A percentile compares a stretch with the other conserved stretches of the same genome.
Evolutionary conservation across 2,329 filamentous ascomycete species (phyloP).

Genomic region (Sporothrix phasma): DNA sequence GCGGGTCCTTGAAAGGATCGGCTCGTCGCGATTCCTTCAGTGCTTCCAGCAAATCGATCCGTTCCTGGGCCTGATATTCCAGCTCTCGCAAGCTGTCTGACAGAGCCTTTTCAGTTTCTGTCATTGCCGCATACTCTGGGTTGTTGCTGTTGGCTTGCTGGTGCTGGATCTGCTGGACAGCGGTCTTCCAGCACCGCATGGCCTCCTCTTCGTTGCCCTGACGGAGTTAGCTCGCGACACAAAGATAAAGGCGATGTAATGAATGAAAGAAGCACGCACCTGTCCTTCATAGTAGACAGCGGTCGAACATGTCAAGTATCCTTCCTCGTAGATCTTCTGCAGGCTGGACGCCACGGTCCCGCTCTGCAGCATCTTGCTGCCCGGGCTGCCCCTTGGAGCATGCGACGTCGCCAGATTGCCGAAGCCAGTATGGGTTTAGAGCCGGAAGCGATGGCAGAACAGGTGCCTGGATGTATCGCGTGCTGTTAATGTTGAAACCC

Average conservation of each 20-base stretch:
- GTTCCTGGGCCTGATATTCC: slow-evolving; percentile 86
- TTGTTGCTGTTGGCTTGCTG: slow-evolving; percentile 57
- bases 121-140: slow-evolving; percentile 29
- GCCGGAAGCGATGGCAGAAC: not conserved
- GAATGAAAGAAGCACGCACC: slow-evolving; percentile 38
- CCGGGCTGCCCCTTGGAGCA: slow-evolving; percentile 13
- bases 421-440: not conserved
- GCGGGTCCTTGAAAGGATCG: slow-evolving; percentile 21
- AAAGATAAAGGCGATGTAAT: not conserved
- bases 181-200: slow-evolving; percentile 78
- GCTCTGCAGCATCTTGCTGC: slow-evolving; percentile 42
- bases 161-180: slow-evolving; percentile 80
- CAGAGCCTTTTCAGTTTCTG: slow-evolving; percentile 74
- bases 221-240: slow-evolving; percentile 3
- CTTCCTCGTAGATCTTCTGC: slow-evolving; percentile 97
- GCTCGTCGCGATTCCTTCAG: slow-evolving; percentile 56
- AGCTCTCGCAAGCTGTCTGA: slow-evolving; percentile 72
- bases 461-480: slow-evolving; percentile 1
- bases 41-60: slow-evolving; percentile 78
- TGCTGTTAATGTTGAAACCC: not conserved
- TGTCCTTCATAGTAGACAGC: slow-evolving; percentile 93
- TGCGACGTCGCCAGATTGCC: slow-evolving; percentile 5
- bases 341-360: slow-evolving; percentile 54
- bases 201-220: slow-evolving; percentile 89
- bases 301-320: slow-evolving; percentile 87